These are phyloP conservation scores for Abortiporus biennis DNA, from an alignment of 1,284 basidiomycete genomes.

Conservation along the genomic window DNA sequence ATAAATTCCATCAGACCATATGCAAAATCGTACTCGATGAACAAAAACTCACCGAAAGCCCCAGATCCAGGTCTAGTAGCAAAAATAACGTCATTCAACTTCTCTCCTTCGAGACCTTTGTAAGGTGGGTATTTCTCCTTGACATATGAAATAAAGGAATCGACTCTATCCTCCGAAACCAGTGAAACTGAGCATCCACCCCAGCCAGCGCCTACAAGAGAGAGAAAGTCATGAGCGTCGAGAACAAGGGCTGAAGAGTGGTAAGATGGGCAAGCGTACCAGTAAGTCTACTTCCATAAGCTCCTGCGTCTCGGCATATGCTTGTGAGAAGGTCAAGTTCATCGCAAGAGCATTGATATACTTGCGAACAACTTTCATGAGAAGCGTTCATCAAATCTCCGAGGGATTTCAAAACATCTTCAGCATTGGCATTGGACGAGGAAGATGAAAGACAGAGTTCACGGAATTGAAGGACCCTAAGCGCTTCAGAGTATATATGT, in stretches of 20 bases:
- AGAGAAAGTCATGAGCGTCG: not conserved
- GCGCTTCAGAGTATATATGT: conserved; percentile 73
- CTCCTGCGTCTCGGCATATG: conserved; percentile 63
- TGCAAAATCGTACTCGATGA: not conserved
- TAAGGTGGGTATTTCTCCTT: conserved; percentile 59
- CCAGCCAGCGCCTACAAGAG: conserved; percentile 73
- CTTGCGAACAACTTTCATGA: conserved; percentile 59
- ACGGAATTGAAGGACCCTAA: conserved; percentile 75
- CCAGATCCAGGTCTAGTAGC: conserved; percentile 83
- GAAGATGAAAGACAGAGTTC: conserved; percentile 44
- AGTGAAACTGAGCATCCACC: conserved; percentile 86
- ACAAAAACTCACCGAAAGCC: conserved; percentile 60
- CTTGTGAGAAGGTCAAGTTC: conserved; percentile 67
- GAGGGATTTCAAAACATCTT: conserved; percentile 37
- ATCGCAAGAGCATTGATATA: conserved; percentile 77
- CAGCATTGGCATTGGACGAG: conserved; percentile 11
- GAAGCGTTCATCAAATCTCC: conserved; percentile 77
- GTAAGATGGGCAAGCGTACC: conserved; percentile 31
- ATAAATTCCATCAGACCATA: not conserved
- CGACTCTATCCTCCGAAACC: conserved; percentile 62
- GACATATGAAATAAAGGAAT: conserved; percentile 61
- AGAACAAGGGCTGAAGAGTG: not conserved
- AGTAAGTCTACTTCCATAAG: conserved; percentile 73
- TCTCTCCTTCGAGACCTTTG: conserved; percentile 50
- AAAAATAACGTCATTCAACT: conserved; percentile 68